Evolutionary conservation across 2,329 filamentous ascomycete genomes (phyloP), one percentile per base, ranked within the genome.

Genomic region (Penicillium brasilianum): DNA sequence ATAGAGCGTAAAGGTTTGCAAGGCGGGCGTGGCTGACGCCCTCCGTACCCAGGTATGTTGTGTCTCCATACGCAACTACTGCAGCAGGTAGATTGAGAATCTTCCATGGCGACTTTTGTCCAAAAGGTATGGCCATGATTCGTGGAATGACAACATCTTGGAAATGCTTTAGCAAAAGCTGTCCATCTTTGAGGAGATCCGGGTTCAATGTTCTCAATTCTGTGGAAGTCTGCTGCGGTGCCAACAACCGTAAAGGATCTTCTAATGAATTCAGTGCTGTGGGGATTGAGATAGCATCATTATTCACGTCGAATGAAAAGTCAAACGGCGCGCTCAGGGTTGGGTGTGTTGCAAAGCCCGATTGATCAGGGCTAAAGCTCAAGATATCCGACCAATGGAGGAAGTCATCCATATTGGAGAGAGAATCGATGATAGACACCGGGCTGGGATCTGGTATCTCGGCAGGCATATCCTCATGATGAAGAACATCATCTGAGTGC

Each of bases 371-470:
- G 6, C 67, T 68, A 18, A 75, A 66, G 28, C 71, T 72, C 7
- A 76, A 66, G 0, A 76, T 57, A 50, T 76, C 73, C 1, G 74
- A 72, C 73, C 73, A 76, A 32, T 74, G 72, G 4, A 75, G 54
- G 16, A 73, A 72, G 51, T 74, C 73, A 22, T 74, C 69, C 46
- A 74, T 67, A 20, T 68, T 57, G 1, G 65, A 61, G 8, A 71
- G 46, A 4, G 69, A 67, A 25, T 70, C 69, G 10, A 68, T 59
- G 20, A 64, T 66, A 1, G 64, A 67, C 5, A 34, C 61, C 11
- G 62, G 58, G 37, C 57, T 65, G 16, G 55, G 41, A 48, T 62
- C 59, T 16, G 57, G 55, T 14, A 63, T 55, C n/a, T 57, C 57
- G 13, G 56, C 46, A 10, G 54, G 54, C 1, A 59, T 53, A 22